Evolutionary conservation across 1,284 basidiomycete genomes (phyloP), one percentile per base, ranked within the genome.

Genomic region (Marasmius tenuissimus): DNA sequence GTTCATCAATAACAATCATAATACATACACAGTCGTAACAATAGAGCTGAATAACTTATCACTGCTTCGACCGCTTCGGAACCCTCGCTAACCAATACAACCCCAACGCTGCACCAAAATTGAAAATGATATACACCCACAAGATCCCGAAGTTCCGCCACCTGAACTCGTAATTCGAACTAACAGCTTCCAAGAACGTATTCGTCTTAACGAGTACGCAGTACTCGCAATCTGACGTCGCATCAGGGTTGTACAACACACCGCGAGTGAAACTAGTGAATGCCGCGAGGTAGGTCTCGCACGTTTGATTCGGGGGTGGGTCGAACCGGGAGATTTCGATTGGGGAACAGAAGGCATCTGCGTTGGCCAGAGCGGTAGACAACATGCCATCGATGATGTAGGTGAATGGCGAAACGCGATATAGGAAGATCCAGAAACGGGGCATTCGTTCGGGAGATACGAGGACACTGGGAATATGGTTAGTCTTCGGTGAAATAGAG

Each of bases 371-470:
- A 63, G 45, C 67, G 62, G 20, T 77, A 73, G 52, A 76, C 4
- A 80, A 60, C 51, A 81, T 61, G 12, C 72, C 78, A 57, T 76
- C 75, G 54, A 86, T 80, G 48, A 89, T 75, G 68, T 89, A 89
- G 7, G 89, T 91, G 75, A 87, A 93, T 0, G 92, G 92, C 2
- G 89, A 91, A 5, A 91, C 73, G 55, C 81, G 83, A 75, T 93
- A 88, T 83, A 65, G 77, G 75, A 61, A 58, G 9, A 57, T 68
- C 89, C 89, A 92, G 85, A 89, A 92, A 4, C 85, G 85, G 8
- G 92, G 82, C 34, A 79, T 73, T 16, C 75, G 67, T 72, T 74
- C 86, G 0, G 86, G 85, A 5, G 61, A 47, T 66, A 86, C 86
- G 38, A 87, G 63, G 3, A 87, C 83, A 69, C 85, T 82, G 64